A percentile compares a stretch with the other conserved stretches of the same genome.
Evolutionary conservation across 2,329 filamentous ascomycete species (phyloP).

Genomic region (Eutypella sp.): DNA sequence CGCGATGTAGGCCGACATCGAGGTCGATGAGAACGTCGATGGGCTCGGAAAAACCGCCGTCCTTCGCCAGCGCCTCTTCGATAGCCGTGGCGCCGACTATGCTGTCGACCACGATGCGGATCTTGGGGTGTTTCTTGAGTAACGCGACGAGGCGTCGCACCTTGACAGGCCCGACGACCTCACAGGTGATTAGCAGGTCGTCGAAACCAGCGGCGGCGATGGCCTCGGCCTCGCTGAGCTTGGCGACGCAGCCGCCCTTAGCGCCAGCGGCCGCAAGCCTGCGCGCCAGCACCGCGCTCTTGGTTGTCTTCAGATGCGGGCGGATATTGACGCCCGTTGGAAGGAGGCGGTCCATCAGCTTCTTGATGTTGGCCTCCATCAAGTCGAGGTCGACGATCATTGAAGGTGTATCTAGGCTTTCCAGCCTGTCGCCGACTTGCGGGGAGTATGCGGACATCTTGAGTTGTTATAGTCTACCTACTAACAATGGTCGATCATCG

Average conservation of each 20-base stretch:
- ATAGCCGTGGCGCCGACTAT: constrained; percentile 39
- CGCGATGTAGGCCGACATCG: constrained; percentile 46
- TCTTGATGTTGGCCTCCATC: constrained; percentile 46
- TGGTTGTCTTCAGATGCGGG: constrained; percentile 50
- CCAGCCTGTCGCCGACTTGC: constrained; percentile 36
- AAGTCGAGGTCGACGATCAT: constrained; percentile 50
- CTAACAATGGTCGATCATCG: too few relatives aligned
- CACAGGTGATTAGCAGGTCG: constrained; percentile 47
- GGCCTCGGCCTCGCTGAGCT: constrained; percentile 42
- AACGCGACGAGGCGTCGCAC: constrained; percentile 41
- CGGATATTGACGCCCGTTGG: constrained; percentile 41
- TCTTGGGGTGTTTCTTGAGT: constrained; percentile 29
- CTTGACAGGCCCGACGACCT: constrained; percentile 43
- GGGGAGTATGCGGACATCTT: constrained; percentile 36
- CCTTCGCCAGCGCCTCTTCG: constrained; percentile 32
- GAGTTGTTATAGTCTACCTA: not conserved
- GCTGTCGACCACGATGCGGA: constrained; percentile 46
- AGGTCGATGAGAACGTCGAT: constrained; percentile 42
- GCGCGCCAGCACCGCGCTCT: constrained; percentile 39
- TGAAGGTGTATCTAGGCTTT: constrained; percentile 47
- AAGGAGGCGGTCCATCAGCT: constrained; percentile 39
- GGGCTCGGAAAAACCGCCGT: constrained; percentile 28
- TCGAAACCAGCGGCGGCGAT: constrained; percentile 39
- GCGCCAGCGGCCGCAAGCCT: constrained; percentile 41
- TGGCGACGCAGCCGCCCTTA: constrained; percentile 47